A percentile compares a stretch with the other conserved stretches of the same genome.
These are phyloP conservation scores for Phialemonium atrogriseum DNA, from an alignment of 2,329 filamentous ascomycete species.

Conservation along the genomic window DNA sequence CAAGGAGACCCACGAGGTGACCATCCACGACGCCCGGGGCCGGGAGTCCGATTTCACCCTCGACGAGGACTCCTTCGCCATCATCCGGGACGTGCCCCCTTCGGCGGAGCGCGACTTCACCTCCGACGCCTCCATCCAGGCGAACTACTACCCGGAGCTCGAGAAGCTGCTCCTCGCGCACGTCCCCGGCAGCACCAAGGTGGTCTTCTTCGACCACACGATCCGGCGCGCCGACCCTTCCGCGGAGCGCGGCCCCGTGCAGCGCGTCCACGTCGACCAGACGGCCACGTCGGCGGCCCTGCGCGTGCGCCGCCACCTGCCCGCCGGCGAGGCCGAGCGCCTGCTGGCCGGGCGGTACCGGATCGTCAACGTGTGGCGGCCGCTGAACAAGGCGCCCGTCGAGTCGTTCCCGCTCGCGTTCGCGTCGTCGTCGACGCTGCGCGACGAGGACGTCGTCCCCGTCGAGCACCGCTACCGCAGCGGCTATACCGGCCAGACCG, in stretches of 20 bases:
- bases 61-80: conserved; percentile 55
- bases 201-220: conserved; percentile 83
- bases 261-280: conserved; percentile 75
- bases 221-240: conserved; percentile 58
- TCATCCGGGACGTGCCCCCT: conserved; percentile 49
- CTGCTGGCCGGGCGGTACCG: conserved; percentile 64
- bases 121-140: conserved; percentile 60
- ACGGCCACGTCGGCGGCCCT: conserved; percentile 56
- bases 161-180: conserved; percentile 60
- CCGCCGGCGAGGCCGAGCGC: conserved; percentile 53
- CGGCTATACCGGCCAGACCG: conserved; percentile 64
- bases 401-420: conserved; percentile 62
- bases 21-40: conserved; percentile 66
- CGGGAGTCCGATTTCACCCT: conserved; percentile 40
- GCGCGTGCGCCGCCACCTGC: conserved; percentile 61
- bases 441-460: conserved; percentile 56
- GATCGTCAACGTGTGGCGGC: conserved; percentile 83
- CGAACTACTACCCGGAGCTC: conserved; percentile 78
- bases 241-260: conserved; percentile 61
- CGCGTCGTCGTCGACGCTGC: conserved; percentile 54
- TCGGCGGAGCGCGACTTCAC: conserved; percentile 52
- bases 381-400: conserved; percentile 49
- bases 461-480: conserved; percentile 67
- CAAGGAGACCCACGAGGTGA: conserved; percentile 38
- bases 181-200: conserved; percentile 55